These are phyloP conservation scores for Lichenothelia convexa DNA, from an alignment of 495 filamentous ascomycete genomes.

Conservation along the genomic window DNA sequence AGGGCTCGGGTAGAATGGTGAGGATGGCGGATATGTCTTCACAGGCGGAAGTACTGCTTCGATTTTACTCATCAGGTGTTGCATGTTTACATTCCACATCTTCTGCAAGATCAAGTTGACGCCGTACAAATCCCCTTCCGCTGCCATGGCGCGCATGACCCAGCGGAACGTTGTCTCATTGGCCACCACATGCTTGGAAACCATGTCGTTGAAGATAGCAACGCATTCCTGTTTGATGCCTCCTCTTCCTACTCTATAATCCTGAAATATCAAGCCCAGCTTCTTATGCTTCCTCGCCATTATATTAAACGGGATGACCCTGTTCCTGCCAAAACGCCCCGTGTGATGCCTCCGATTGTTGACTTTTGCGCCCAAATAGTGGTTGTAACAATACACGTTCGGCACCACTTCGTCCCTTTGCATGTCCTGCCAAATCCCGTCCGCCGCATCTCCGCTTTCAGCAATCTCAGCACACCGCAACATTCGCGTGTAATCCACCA, in stretches of 20 bases:
- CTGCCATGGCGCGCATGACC: conserved; percentile 34
- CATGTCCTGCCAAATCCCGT: conserved; percentile 36
- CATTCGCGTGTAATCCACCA: conserved; percentile 37
- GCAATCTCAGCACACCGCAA: conserved; percentile 34
- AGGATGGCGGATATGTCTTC: conserved; percentile 13
- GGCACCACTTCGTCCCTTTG: conserved; percentile 19
- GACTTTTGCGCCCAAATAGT: conserved; percentile 29
- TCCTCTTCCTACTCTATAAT: conserved; percentile 8
- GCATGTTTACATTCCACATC: conserved; percentile 41
- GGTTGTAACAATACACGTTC: conserved; percentile 38
- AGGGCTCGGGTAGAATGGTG: conserved; percentile 35
- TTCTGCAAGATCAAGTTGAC: conserved; percentile 31
- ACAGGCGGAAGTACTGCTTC: conserved; percentile 1
- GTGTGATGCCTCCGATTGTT: conserved; percentile 11
- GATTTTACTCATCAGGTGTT: conserved; percentile 18
- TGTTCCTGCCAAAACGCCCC: conserved; percentile 26
- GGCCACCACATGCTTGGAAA: conserved; percentile 22
- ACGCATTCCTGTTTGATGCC: conserved; percentile 18
- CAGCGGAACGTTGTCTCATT: conserved; percentile 39
- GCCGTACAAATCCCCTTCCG: conserved; percentile 32
- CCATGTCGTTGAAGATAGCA: conserved; percentile 33
- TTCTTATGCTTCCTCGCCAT: conserved; percentile 1
- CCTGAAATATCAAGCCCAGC: neutral
- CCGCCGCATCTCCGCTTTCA: conserved; percentile 26
- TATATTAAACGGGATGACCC: conserved; percentile 19